phyloP scores from a whole-genome alignment of 176 grass and related monocot species.

The Aegilops bicornis region DNA sequence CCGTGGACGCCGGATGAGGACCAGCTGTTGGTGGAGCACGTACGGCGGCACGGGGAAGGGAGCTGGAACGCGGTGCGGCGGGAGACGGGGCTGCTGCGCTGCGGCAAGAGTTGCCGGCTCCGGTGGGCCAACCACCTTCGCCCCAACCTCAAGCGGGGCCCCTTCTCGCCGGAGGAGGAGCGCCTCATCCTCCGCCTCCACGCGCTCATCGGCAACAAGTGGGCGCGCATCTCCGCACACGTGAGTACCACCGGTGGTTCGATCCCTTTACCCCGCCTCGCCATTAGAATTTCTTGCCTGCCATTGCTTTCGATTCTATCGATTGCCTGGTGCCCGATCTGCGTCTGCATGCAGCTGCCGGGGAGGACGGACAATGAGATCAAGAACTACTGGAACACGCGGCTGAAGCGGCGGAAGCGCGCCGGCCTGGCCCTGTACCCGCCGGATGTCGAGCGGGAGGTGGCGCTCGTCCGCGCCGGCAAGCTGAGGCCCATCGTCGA shows the following conservation, averaged over 20 bases:
- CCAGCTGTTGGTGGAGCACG: constrained; percentile 43
- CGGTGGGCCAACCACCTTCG: constrained; percentile 86
- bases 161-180: constrained; percentile 67
- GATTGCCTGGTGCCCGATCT: neutral
- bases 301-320: neutral
- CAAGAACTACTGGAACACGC: constrained; percentile 93
- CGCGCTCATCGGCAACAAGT: constrained; percentile 2
- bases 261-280: neutral
- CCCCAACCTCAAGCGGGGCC: constrained; percentile 77
- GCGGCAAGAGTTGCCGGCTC: constrained; percentile 89
- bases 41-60: constrained; percentile 49
- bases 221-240: constrained; percentile 34
- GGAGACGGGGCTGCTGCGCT: constrained; percentile 45
- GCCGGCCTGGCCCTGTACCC: constrained; percentile 44
- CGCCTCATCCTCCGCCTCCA: constrained; percentile 38
- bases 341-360: constrained; percentile 29
- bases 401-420: constrained; percentile 46
- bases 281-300: neutral
- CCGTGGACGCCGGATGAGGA: constrained; percentile 89
- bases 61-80: constrained; percentile 66
- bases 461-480: neutral
- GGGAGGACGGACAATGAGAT: constrained; percentile 88
- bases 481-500: neutral
- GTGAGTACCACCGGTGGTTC: constrained; percentile 5
- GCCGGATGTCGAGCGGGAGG: constrained; percentile 37